Evolutionary conservation across 2,329 filamentous ascomycete species (phyloP), one percentile per base, ranked within the genome.

Genomic region (Periglandula ipomoeae): DNA sequence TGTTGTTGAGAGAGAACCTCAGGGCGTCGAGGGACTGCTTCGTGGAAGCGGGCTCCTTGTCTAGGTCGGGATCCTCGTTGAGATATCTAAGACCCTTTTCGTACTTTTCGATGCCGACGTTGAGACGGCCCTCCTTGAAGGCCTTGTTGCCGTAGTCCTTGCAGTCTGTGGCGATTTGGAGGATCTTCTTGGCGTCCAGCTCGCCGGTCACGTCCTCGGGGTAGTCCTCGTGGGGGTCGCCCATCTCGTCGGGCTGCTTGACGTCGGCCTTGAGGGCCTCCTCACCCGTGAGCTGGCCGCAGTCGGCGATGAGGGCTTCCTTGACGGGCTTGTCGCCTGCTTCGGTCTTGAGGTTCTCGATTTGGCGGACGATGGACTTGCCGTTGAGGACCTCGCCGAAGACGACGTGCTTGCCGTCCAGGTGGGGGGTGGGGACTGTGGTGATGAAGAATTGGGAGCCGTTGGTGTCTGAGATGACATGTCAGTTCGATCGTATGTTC

Each of bases 371-470:
- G 34, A 96, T 73, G 53, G 87, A 90, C 76, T 96, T 97, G 61
- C 93, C 93, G 52, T 84, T 86, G 61, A 96, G 79, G 49, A 97
- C 91, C 65, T 96, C 85, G 54, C 93, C 93, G 59, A 96, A 98
- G 22, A 98, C 90, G 42, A 97, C 93, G 70, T 98, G 91, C 76
- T 98, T 98, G 65, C 82, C 82, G 66, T 98, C 90, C 35, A 97
- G 80, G 67, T 97, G 93, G 43, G 89, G 90, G 13, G 93, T 97
- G n/a, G 84, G 77, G 26, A 95, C 88, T 15, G 93, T 97, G 44
- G 93, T 98, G 60, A 97, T 75, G 78, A 98, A 98, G 79, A 98
- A 98, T 64, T 98, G 93, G 45, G 87, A 94, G 62, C 93, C 93
- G 66, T 98, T 98, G 66, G 93, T 95, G 59, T 85, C 84, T 87